These are phyloP conservation scores for Picochlorum sp. DNA, from an alignment of 139 green algal species.

Conservation along the genomic window DNA sequence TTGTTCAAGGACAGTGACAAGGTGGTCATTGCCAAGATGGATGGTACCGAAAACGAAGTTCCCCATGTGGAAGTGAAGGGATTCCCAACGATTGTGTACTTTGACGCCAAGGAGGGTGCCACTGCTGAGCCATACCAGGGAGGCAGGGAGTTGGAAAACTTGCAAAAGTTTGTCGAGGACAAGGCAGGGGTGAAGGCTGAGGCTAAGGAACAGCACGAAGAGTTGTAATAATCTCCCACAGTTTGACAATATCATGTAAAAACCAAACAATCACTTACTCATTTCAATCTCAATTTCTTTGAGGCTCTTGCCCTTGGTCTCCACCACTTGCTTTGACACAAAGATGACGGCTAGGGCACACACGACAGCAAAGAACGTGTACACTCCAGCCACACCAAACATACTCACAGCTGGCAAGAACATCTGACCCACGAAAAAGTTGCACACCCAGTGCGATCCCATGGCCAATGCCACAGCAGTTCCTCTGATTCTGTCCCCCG, in stretches of 20 bases:
- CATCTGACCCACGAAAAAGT: slow-evolving; percentile 75
- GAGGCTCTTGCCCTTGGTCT: slow-evolving; percentile 72
- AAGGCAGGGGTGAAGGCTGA: slow-evolving; percentile 4
- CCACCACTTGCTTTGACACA: slow-evolving; percentile 42
- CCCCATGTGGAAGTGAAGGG: slow-evolving; percentile 24
- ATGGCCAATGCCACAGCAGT: slow-evolving; percentile 48
- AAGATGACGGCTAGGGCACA: slow-evolving; percentile 50
- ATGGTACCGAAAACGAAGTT: slow-evolving; percentile 55
- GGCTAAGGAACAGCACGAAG: slow-evolving; percentile 9
- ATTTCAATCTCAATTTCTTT: slow-evolving; percentile 72
- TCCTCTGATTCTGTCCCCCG: slow-evolving; percentile 37
- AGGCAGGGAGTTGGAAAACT: slow-evolving; percentile 17
- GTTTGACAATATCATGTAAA: neutral
- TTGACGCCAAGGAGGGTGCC: slow-evolving; percentile 19
- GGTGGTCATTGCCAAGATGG: slow-evolving; percentile 59
- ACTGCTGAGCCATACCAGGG: slow-evolving; percentile 24
- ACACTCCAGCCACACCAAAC: slow-evolving; percentile 54
- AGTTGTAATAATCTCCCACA: slow-evolving; percentile 13
- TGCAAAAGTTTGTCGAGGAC: slow-evolving; percentile 17
- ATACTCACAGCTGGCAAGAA: slow-evolving; percentile 56
- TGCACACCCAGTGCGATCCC: slow-evolving; percentile 69
- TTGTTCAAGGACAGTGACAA: slow-evolving; percentile 29
- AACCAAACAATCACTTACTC: slow-evolving; percentile 5
- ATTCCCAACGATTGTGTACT: slow-evolving; percentile 36
- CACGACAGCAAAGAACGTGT: slow-evolving; percentile 63